phyloP scores from a whole-genome alignment of 768 basidiomycete species.

The Boletus tomentosulus region DNA sequence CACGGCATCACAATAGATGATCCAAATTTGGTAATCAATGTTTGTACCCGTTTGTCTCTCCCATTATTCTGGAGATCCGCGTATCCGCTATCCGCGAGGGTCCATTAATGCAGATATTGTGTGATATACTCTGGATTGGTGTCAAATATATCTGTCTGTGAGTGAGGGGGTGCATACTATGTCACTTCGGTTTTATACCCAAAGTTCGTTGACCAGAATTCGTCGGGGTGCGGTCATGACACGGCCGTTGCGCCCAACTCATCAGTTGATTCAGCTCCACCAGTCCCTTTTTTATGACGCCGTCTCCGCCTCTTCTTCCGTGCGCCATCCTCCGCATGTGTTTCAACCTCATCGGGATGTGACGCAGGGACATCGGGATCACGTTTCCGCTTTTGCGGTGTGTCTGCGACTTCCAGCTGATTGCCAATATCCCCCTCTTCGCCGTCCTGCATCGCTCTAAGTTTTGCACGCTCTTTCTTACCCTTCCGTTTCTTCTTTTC shows the following conservation, averaged over 20 bases:
- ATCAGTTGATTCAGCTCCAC: not conserved
- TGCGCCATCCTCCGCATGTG: conserved; percentile 4
- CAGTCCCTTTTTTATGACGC: conserved; percentile 35
- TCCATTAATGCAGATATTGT: not conserved
- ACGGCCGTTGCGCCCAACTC: not conserved
- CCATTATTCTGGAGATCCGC: too few species aligned
- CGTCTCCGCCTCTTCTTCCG: conserved; percentile 40
- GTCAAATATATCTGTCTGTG: not conserved
- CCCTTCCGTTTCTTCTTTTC: conserved; percentile 60
- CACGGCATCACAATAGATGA: conserved; percentile 11
- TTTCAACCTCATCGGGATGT: conserved; percentile 9
- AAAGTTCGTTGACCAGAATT: not conserved
- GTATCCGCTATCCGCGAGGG: too few species aligned
- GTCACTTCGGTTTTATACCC: not conserved
- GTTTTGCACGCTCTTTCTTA: conserved; percentile 62
- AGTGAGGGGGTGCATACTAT: not conserved
- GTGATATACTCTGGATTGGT: not conserved
- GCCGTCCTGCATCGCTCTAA: conserved; percentile 34
- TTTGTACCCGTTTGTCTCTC: not conserved
- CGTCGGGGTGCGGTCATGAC: not conserved
- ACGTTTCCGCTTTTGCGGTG: conserved; percentile 15
- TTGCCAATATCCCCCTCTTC: conserved; percentile 4
- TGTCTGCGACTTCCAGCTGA: not conserved
- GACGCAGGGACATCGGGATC: conserved; percentile 14
- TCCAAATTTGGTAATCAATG: conserved; percentile 15